phyloP scores from a whole-genome alignment of 805 yeast genomes.

The Spathaspora hagerdaliae region DNA sequence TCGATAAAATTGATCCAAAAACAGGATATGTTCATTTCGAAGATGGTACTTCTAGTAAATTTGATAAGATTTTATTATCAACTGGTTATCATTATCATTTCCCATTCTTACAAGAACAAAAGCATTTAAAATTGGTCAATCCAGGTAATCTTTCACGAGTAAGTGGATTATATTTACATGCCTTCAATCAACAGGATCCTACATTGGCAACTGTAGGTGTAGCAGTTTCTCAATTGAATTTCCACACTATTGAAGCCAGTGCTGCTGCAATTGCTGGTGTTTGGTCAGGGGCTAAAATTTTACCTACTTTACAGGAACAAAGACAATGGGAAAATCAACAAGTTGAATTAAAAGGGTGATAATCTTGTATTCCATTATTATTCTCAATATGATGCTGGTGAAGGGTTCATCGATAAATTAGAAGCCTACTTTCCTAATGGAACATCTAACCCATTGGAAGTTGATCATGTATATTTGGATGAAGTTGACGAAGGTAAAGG shows the following conservation, averaged over 20 bases:
- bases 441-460: constrained; percentile 27
- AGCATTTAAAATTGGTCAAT: constrained; percentile 15
- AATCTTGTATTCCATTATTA: constrained; percentile 31
- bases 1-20: constrained; percentile 16
- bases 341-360: constrained; percentile 15
- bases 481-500: constrained; percentile 19
- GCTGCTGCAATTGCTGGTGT: constrained; percentile 59
- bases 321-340: constrained; percentile 26
- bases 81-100: constrained; percentile 50
- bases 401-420: constrained; percentile 24
- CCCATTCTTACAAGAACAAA: constrained; percentile 29
- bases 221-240: constrained; percentile 40
- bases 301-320: constrained; percentile 42
- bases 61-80: constrained; percentile 43
- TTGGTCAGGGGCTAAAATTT: constrained; percentile 37
- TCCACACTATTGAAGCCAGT: constrained; percentile 47
- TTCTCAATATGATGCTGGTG: constrained; percentile 18
- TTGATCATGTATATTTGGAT: constrained; percentile 18
- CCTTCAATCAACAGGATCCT: constrained; percentile 41
- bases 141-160: constrained; percentile 27
- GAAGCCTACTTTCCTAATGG: constrained; percentile 20
- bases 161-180: constrained; percentile 32
- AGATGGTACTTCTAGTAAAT: constrained; percentile 22
- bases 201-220: constrained; percentile 39
- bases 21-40: constrained; percentile 20